Conservation (phyloP, 1,284 basidiomycete species). For the Ustilago loliicola region DNA sequence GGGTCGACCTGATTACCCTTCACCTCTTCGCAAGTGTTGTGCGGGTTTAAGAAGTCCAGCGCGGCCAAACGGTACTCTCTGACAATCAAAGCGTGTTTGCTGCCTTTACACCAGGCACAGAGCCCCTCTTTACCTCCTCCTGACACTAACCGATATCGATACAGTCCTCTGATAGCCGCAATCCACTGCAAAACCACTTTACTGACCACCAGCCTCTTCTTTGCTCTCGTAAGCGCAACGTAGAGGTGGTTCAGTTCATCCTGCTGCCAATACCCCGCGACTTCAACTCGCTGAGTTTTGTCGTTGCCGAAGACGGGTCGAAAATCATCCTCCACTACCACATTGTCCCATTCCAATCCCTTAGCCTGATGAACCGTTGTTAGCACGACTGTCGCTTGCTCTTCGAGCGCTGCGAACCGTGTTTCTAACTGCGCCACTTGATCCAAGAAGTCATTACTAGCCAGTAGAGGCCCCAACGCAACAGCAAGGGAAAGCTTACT, state of each 20-base stretch:
- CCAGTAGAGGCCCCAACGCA: slow-evolving; percentile 47
- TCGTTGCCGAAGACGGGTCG: slow-evolving; percentile 45
- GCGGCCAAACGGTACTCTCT: slow-evolving; percentile 28
- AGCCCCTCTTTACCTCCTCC: slow-evolving; percentile 29
- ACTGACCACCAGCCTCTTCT: slow-evolving; percentile 48
- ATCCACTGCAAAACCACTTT: slow-evolving; percentile 56
- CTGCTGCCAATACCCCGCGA: slow-evolving; percentile 47
- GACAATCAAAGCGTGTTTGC: slow-evolving; percentile 37
- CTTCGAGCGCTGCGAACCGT: slow-evolving; percentile 47
- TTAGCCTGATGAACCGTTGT: slow-evolving; percentile 66
- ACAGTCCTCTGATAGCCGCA: slow-evolving; percentile 51
- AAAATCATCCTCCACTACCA: slow-evolving; percentile 62
- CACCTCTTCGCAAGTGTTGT: background rate
- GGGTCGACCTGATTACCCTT: slow-evolving; percentile 10
- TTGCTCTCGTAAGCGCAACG: slow-evolving; percentile 62
- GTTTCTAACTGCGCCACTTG: slow-evolving; percentile 50
- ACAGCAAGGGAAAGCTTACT: slow-evolving; percentile 59
- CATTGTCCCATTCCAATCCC: slow-evolving; percentile 65
- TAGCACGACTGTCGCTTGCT: slow-evolving; percentile 50
- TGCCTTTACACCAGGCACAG: slow-evolving; percentile 34
- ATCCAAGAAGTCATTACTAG: slow-evolving; percentile 54
- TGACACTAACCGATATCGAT: slow-evolving; percentile 29
- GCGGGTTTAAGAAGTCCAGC: slow-evolving; percentile 45
- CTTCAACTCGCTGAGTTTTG: slow-evolving; percentile 37
- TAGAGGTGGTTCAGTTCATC: slow-evolving; percentile 65